These are phyloP conservation scores for Pistacia vera DNA, from an alignment of 345 rosid genomes.

Conservation along the genomic window DNA sequence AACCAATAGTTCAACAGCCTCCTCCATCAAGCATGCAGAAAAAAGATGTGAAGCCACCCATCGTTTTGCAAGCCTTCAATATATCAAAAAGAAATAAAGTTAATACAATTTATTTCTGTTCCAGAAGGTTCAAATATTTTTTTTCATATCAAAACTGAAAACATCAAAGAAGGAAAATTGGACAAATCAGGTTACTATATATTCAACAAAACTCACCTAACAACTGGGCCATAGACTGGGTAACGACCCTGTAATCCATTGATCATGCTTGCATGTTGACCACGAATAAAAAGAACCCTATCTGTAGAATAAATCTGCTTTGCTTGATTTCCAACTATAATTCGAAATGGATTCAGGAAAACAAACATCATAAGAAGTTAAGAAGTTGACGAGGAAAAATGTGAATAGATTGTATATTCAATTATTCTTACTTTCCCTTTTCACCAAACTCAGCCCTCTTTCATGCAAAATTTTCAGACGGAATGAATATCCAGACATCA, in stretches of 20 bases:
- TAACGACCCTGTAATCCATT: slow-evolving; percentile 74
- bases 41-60: slow-evolving; percentile 92
- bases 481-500: slow-evolving; percentile 79
- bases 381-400: background rate
- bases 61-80: slow-evolving; percentile 86
- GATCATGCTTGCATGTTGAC: slow-evolving; percentile 97
- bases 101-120: background rate
- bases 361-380: slow-evolving; percentile 26
- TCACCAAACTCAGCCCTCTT: slow-evolving; percentile 82
- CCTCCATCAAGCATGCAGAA: slow-evolving; percentile 89
- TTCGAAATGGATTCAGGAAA: slow-evolving; percentile 17
- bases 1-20: slow-evolving; percentile 83
- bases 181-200: slow-evolving; percentile 13
- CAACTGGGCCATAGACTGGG: slow-evolving; percentile 74
- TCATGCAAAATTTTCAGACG: slow-evolving; percentile 86
- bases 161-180: background rate
- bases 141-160: background rate
- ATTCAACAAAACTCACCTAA: slow-evolving; percentile 47
- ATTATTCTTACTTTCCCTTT: slow-evolving; percentile 64
- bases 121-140: background rate
- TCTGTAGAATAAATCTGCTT: slow-evolving; percentile 65
- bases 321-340: slow-evolving; percentile 56
- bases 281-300: slow-evolving; percentile 61
- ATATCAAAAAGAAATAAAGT: background rate
- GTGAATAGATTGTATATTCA: slow-evolving; percentile 19